A percentile compares a stretch with the other conserved stretches of the same genome.
phyloP scores from a whole-genome alignment of 2,329 filamentous ascomycete genomes.

The Aspergillus quadrilineatus region DNA sequence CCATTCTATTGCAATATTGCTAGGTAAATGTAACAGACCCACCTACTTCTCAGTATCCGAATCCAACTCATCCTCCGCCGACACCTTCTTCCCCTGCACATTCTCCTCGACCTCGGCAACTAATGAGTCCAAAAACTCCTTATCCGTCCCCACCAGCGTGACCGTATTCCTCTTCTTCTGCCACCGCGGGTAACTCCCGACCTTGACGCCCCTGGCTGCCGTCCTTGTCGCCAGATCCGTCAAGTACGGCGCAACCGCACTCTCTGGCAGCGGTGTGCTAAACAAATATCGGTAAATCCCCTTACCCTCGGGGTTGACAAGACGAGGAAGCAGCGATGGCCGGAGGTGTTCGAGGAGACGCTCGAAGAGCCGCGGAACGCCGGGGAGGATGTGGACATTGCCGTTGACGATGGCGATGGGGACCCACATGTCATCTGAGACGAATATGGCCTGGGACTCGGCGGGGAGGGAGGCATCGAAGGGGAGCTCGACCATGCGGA shows the following conservation, averaged over 20 bases:
- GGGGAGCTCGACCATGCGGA: conserved; percentile 88
- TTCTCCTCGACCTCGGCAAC: conserved; percentile 74
- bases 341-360: conserved; percentile 74
- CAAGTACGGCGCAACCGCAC: conserved; percentile 76
- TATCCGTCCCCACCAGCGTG: conserved; percentile 76
- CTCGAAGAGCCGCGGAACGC: conserved; percentile 83
- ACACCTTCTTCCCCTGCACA: conserved; percentile 69
- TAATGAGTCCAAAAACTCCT: conserved; percentile 73
- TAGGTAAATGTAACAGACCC: background rate
- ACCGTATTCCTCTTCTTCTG: conserved; percentile 85
- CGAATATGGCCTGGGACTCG: conserved; percentile 74
- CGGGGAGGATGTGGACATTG: conserved; percentile 90
- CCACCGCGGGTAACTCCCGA: conserved; percentile 94
- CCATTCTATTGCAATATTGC: background rate
- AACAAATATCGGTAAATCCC: conserved; percentile 77
- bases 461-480: conserved; percentile 66
- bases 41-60: conserved; percentile 28
- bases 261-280: conserved; percentile 85
- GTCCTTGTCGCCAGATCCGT: conserved; percentile 74
- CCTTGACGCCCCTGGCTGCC: conserved; percentile 76
- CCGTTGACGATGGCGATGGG: conserved; percentile 85
- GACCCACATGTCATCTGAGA: conserved; percentile 82
- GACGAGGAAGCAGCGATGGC: conserved; percentile 65
- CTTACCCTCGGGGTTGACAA: conserved; percentile 78
- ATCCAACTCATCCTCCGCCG: conserved; percentile 71